Base-by-base conservation (phyloP, 2,329 filamentous ascomycete species). In the Phyllosticta capitalensis region DNA sequence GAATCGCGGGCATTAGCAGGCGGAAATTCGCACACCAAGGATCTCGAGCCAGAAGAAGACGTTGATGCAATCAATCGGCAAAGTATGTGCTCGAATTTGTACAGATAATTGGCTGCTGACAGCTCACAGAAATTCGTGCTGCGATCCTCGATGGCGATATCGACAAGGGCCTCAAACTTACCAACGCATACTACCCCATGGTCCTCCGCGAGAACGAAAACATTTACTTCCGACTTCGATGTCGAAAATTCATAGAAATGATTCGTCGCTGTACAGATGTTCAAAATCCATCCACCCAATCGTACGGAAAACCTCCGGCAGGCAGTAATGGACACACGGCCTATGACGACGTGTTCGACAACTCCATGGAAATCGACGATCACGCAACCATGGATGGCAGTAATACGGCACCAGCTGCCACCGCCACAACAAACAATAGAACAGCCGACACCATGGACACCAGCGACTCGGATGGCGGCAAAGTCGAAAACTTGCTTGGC, bases 231-330 rank as follows among this genome's bases (percentile, higher is more conserved):
- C 88, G 86, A 61, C 78, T 99, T 54, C 84, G 87, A 65, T 96
- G 92, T 69, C 85, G 91, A 62, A 95, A 94, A 70, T 96, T 97
- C 71, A 87, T 97, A 62, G 94, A 99, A 72, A 92, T 99, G 87
- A 67, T 73, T 22, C 63, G 71, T n/a, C 64, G 61, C 21, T 71
- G 66, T 61, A 75, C 79, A 38, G 73, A 75, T 7, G 72, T 76
- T 38, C 76, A 79, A 9, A 65, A 71, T 61, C 64, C 69, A 63
- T 57, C 67, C 68, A 17, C 69, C 67, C 38, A 17, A 45, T 45
- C 38, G n/a, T 45, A n/a, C 14, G 38, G 38, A 45, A 45, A 45
- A 4, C 38, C 38, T 45, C n/a, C 38, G 14, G n/a, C 38, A 4
- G 4, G 65, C 60, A 54, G 56, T 26, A 65, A 67, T 64, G 64